Evolutionary conservation across 2,329 filamentous ascomycete genomes (phyloP).

Genomic region (Cladobotryum mycophilum): DNA sequence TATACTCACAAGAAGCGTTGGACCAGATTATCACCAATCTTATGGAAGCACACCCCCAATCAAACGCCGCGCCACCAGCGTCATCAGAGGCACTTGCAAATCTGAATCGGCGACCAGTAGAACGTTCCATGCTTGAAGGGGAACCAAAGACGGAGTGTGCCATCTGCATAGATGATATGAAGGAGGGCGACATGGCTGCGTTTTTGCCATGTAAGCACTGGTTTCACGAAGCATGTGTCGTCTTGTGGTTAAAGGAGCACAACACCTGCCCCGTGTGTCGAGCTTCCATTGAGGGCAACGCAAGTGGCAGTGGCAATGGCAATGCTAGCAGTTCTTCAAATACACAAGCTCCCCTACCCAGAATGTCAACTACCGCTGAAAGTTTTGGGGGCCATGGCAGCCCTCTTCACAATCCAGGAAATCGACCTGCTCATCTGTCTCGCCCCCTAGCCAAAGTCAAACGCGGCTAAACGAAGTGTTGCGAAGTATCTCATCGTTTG

Average conservation of each 20-base stretch:
- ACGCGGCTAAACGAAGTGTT: conserved; percentile 26
- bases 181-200: conserved; percentile 65
- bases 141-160: conserved; percentile 76
- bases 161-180: conserved; percentile 87
- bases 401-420: conserved; percentile 7
- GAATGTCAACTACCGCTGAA: background rate
- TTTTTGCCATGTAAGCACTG: conserved; percentile 84
- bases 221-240: conserved; percentile 82
- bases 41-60: conserved; percentile 74
- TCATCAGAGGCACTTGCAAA: conserved; percentile 65
- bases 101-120: conserved; percentile 65
- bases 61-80: conserved; percentile 77
- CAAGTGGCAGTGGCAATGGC: conserved; percentile 9
- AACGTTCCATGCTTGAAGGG: conserved; percentile 59
- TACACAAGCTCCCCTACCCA: background rate
- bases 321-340: background rate
- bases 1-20: conserved; percentile 84
- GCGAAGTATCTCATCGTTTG: conserved; percentile 23
- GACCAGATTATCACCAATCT: conserved; percentile 82
- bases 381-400: background rate
- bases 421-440: conserved; percentile 15
- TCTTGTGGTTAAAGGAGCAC: conserved; percentile 80
- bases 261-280: conserved; percentile 87
- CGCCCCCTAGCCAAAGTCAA: conserved; percentile 24
- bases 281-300: conserved; percentile 42